Percentiles rank a stretch among this genome's conserved stretches.
Conservation (phyloP, 768 basidiomycete genomes). For the Rhizopogon vinicolor region DNA sequence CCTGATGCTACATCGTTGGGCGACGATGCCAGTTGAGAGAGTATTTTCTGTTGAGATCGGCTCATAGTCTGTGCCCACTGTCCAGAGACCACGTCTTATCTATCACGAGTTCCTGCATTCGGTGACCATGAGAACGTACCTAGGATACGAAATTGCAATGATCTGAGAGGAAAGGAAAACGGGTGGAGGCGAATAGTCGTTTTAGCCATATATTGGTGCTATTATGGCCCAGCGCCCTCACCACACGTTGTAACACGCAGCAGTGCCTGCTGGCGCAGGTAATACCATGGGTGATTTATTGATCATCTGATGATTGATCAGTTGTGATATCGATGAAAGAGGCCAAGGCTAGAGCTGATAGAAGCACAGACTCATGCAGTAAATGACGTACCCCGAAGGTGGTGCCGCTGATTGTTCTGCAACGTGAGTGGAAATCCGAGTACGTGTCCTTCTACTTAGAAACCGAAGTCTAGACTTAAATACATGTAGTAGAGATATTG, state of each 20-base stretch:
- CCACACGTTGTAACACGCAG: not conserved
- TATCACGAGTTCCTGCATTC: not conserved
- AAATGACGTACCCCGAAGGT: not conserved
- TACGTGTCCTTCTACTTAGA: too few relatives aligned
- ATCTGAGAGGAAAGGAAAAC: not conserved
- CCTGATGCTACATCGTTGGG: constrained; percentile 29
- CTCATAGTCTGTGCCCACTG: constrained; percentile 11
- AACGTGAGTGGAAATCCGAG: not conserved
- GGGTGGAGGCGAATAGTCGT: not conserved
- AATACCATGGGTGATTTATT: not conserved
- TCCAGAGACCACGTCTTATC: not conserved
- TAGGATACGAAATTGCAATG: not conserved
- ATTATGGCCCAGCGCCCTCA: too few relatives aligned
- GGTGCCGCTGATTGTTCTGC: not conserved
- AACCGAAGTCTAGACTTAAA: too few relatives aligned
- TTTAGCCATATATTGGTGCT: not conserved
- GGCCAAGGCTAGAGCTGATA: not conserved
- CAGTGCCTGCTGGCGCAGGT: not conserved
- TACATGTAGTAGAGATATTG: too few relatives aligned
- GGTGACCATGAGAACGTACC: not conserved
- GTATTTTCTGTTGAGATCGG: constrained; percentile 23
- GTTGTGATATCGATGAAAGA: not conserved
- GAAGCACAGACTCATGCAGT: not conserved
- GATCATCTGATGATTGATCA: too few relatives aligned
- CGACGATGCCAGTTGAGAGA: constrained; percentile 26